phyloP scores from a whole-genome alignment of 352 stramenopile species.

The Albugo laibachii region DNA sequence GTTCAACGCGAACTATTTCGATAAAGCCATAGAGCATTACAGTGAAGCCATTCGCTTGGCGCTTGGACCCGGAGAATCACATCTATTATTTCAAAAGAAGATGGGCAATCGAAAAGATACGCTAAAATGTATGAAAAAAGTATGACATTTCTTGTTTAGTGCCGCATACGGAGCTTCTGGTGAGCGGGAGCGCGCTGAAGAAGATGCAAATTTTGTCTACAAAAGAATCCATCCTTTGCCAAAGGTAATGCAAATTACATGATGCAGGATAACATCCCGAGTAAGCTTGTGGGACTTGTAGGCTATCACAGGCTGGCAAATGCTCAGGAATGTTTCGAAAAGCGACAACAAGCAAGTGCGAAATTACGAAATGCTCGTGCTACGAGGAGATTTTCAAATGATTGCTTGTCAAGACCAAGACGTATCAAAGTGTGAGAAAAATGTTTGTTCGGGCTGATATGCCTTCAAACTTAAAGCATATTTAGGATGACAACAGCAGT shows the following conservation, averaged over 20 bases:
- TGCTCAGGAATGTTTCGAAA: conserved; percentile 54
- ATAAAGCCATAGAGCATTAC: conserved; percentile 62
- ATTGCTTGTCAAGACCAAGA: conserved; percentile 14
- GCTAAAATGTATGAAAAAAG: too few relatives aligned
- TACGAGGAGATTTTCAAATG: conserved; percentile 1
- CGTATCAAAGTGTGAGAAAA: conserved; percentile 60
- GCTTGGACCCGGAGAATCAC: conserved; percentile 49
- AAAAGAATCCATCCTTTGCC: conserved; percentile 42
- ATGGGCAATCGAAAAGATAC: conserved; percentile 5
- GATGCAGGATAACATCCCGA: background rate
- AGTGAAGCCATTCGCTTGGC: conserved; percentile 48
- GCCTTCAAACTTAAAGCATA: conserved; percentile 26
- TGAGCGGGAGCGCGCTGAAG: conserved; percentile 48
- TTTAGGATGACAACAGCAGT: conserved; percentile 34
- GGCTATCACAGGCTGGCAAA: conserved; percentile 58
- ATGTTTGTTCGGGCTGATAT: conserved; percentile 54
- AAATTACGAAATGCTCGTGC: conserved; percentile 16
- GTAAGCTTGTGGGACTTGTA: background rate
- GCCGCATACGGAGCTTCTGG: conserved; percentile 42
- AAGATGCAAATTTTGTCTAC: conserved; percentile 52
- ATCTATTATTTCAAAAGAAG: conserved; percentile 76
- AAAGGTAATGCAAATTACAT: conserved; percentile 15
- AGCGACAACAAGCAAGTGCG: conserved; percentile 39
- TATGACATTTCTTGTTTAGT: conserved; percentile 8
- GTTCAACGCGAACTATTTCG: conserved; percentile 67